phyloP scores from a whole-genome alignment of 1,139 yeast genomes.

The Hansenula sp. region DNA sequence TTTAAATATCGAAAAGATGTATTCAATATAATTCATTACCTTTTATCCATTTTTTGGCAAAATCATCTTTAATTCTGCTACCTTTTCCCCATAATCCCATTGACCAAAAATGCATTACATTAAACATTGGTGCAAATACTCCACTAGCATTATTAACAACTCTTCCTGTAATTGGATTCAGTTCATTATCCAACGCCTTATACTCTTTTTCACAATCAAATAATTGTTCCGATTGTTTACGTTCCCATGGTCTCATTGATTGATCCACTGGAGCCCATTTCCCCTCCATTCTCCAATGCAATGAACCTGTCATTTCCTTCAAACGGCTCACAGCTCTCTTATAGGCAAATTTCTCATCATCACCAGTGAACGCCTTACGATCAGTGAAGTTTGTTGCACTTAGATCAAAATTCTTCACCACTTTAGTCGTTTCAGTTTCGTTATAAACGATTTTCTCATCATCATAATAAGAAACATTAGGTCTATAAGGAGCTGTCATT shows the following conservation, averaged over 20 bases:
- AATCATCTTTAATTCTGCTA: conserved; percentile 43
- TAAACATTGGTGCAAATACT: conserved; percentile 44
- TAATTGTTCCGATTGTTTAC: conserved; percentile 5
- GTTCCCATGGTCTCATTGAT: conserved; percentile 62
- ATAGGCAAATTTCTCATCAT: conserved; percentile 74
- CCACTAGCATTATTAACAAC: conserved; percentile 10
- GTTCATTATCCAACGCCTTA: conserved; percentile 7
- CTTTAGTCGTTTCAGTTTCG: conserved; percentile 22
- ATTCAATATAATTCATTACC: conserved; percentile 22
- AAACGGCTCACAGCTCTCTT: conserved; percentile 69
- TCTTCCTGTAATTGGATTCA: conserved; percentile 10
- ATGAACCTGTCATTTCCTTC: conserved; percentile 61
- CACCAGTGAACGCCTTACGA: conserved; percentile 64
- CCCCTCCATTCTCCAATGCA: conserved; percentile 42
- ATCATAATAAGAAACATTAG: conserved; percentile 63
- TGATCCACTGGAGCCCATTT: conserved; percentile 56
- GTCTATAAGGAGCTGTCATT: conserved; percentile 60
- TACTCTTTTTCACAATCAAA: neutral
- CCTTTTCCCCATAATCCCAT: conserved; percentile 62
- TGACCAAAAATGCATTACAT: conserved; percentile 58
- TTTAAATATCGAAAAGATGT: no score
- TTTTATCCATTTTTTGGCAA: conserved; percentile 48
- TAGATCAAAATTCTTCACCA: conserved; percentile 6
- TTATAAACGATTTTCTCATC: conserved; percentile 38
- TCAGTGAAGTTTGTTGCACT: conserved; percentile 39